A percentile compares a stretch with the other conserved stretches of the same genome.
These are phyloP conservation scores for Halenospora varia DNA, from an alignment of 495 filamentous ascomycete genomes.

Conservation along the genomic window DNA sequence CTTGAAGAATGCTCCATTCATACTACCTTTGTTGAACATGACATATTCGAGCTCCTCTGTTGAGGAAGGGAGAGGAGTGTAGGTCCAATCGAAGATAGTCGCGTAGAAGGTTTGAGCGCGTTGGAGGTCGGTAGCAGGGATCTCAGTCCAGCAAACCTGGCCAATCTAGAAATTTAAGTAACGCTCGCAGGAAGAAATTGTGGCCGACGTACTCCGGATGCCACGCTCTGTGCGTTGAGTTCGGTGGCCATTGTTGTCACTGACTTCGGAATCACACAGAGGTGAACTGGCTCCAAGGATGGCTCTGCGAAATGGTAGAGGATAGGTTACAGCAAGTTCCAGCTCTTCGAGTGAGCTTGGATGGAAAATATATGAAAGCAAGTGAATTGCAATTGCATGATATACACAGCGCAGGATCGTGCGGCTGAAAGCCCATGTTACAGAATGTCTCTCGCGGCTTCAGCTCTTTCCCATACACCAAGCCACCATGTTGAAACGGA, in stretches of 20 bases:
- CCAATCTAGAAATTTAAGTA: neutral
- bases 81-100: constrained; percentile 20
- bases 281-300: too few relatives aligned
- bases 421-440: too few relatives aligned
- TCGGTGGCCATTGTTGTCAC: neutral
- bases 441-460: too few relatives aligned
- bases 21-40: constrained; percentile 18
- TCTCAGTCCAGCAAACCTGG: constrained; percentile 22
- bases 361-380: too few relatives aligned
- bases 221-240: neutral
- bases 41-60: neutral
- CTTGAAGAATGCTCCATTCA: constrained; percentile 20
- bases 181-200: too few relatives aligned
- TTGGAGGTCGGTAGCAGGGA: constrained; percentile 18
- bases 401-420: too few relatives aligned
- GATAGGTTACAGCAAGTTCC: too few relatives aligned
- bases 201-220: neutral
- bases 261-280: neutral
- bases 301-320: too few relatives aligned
- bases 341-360: too few relatives aligned
- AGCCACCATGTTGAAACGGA: too few relatives aligned
- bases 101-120: constrained; percentile 23
- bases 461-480: too few relatives aligned
- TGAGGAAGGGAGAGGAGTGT: neutral
- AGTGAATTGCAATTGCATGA: too few relatives aligned